These are phyloP conservation scores for Wilhelminamyces savonicus DNA, from an alignment of 805 yeast species.

Conservation along the genomic window DNA sequence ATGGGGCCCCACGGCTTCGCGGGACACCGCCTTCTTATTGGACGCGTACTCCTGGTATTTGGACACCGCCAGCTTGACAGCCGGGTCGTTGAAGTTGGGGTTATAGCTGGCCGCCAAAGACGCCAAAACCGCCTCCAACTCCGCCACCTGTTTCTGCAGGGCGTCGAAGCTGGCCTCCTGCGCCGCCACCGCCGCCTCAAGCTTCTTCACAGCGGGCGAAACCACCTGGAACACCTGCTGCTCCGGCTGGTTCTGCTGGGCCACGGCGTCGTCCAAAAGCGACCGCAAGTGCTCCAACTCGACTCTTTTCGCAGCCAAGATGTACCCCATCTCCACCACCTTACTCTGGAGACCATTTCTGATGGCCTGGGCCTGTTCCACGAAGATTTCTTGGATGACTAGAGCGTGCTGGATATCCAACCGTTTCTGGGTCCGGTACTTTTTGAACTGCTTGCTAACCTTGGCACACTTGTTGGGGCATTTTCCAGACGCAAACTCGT, in stretches of 20 bases:
- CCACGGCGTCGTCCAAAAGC: neutral
- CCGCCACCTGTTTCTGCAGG: slow-evolving; percentile 13
- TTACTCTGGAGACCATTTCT: neutral
- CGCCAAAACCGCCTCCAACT: slow-evolving; percentile 42
- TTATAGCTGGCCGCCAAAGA: slow-evolving; percentile 57
- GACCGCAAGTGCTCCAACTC: neutral
- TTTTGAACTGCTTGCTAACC: slow-evolving; percentile 35
- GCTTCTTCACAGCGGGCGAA: slow-evolving; percentile 7
- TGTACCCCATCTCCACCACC: slow-evolving; percentile 10
- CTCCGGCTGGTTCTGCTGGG: neutral
- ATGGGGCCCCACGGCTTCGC: neutral
- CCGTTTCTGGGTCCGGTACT: slow-evolving; percentile 1
- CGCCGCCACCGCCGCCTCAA: slow-evolving; percentile 2
- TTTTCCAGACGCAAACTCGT: slow-evolving; percentile 47
- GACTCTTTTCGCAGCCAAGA: neutral
- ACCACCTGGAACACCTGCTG: slow-evolving; percentile 12
- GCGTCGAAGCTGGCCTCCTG: slow-evolving; percentile 3
- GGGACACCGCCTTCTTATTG: slow-evolving; percentile 16
- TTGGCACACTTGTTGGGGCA: slow-evolving; percentile 56
- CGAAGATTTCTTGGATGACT: too few species aligned
- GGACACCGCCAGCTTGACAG: slow-evolving; percentile 69
- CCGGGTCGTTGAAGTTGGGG: slow-evolving; percentile 80
- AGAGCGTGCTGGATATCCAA: neutral
- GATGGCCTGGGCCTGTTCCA: too few species aligned
- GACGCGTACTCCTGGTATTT: slow-evolving; percentile 44